Evolutionary conservation across 805 yeast genomes (phyloP), one percentile per base, ranked within the genome.

Genomic region (Dipodascopsis uninucleata): DNA sequence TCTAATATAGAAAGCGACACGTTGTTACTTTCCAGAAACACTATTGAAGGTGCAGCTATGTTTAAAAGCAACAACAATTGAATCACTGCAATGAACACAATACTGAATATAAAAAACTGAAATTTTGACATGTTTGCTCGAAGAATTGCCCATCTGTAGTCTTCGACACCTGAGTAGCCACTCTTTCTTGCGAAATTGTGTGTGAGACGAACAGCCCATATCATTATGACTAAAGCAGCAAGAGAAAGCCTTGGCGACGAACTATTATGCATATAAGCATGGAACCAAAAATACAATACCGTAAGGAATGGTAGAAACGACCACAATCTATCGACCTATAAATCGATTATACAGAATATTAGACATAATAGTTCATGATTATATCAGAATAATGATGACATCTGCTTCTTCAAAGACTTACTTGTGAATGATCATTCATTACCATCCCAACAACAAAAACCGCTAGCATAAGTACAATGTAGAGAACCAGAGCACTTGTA

Each of bases 131-230:
- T 32, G 24, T 34, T 28, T 5, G 34, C n/a, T 8, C 53, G 48
- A 24, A 49, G 23, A 9, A 43, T 24, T 39, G 26, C 23, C 52
- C 52, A 49, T 28, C 54, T 42, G 39, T 49, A 49, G 33, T 49
- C 54, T 28, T 49, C 54, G 7, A 16, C 28, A 6, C 53, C 53
- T 6, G 46, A 39, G 31, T 50, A 50, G 5, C 55, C 55, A 4
- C 55, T 52, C 41, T 50, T 50, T 21, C 55, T 45, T 4, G 48
- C 47, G 32, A 47, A 50, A 29, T 50, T 50, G 41, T 22, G 47
- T n/a, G 52, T 48, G 21, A 47, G 43, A 12, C 52, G 41, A 21
- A 28, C 21, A 12, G 49, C 39, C 55, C 55, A 50, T 23, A 36
- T 21, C 28, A 33, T 12, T 14, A 22, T 32, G 17, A 46, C 8